These are phyloP conservation scores for Penicillium paneum DNA, from an alignment of 2,329 filamentous ascomycete genomes.

Conservation along the genomic window DNA sequence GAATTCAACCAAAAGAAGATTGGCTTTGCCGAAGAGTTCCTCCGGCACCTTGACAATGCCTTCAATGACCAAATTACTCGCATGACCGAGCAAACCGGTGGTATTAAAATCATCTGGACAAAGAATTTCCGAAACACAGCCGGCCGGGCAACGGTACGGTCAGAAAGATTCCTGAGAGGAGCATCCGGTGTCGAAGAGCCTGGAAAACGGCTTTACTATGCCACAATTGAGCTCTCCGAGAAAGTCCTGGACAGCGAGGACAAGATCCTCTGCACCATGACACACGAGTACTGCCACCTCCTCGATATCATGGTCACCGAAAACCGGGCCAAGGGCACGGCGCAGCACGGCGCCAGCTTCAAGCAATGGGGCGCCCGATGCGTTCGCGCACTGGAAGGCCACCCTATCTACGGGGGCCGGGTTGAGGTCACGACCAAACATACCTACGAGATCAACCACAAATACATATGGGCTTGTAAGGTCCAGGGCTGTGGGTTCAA, in stretches of 20 bases:
- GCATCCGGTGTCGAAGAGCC: neutral
- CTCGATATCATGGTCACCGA: slow-evolving; percentile 85
- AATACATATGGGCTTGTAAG: slow-evolving; percentile 80
- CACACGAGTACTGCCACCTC: slow-evolving; percentile 94
- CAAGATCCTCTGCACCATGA: slow-evolving; percentile 82
- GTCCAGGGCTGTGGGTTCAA: slow-evolving; percentile 58
- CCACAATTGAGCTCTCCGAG: slow-evolving; percentile 80
- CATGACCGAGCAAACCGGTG: slow-evolving; percentile 53
- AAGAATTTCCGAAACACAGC: slow-evolving; percentile 62
- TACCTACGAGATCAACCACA: slow-evolving; percentile 84
- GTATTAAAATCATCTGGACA: slow-evolving; percentile 59
- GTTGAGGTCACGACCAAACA: slow-evolving; percentile 86
- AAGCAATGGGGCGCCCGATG: slow-evolving; percentile 61
- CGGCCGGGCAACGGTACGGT: slow-evolving; percentile 58
- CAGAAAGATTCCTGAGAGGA: slow-evolving; percentile 15
- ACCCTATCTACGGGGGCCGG: slow-evolving; percentile 55
- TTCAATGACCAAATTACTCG: slow-evolving; percentile 50
- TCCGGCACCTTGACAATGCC: slow-evolving; percentile 54
- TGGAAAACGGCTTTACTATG: slow-evolving; percentile 54
- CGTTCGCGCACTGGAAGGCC: slow-evolving; percentile 33
- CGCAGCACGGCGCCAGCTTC: slow-evolving; percentile 78
- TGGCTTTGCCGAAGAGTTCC: slow-evolving; percentile 52
- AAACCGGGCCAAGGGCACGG: slow-evolving; percentile 40
- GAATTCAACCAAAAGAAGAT: slow-evolving; percentile 55
- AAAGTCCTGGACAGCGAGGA: slow-evolving; percentile 79